Conservation (phyloP, 2,329 filamentous ascomycete species). For the Sporothrix euskadiensis region DNA sequence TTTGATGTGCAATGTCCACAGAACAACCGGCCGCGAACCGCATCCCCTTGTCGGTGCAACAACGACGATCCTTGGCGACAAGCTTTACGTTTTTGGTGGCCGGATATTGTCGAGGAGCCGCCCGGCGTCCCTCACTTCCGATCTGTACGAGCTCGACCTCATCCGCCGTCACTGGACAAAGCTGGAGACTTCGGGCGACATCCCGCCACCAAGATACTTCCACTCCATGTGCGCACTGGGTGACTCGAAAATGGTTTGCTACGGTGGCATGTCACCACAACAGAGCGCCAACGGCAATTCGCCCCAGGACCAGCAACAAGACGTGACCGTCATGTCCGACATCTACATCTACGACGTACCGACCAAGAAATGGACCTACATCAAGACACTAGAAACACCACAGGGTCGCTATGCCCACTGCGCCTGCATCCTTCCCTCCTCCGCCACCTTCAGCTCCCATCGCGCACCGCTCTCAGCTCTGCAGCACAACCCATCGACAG, state of each 20-base stretch:
- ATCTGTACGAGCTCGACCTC: conserved; percentile 91
- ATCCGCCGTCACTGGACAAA: conserved; percentile 92
- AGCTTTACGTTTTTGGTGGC: conserved; percentile 94
- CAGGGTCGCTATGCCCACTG: conserved; percentile 97
- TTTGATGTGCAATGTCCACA: conserved; percentile 69
- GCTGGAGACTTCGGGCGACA: conserved; percentile 77
- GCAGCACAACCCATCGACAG: conserved; percentile 80
- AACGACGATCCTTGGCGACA: conserved; percentile 91
- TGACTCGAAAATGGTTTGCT: conserved; percentile 95
- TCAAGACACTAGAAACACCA: conserved; percentile 77
- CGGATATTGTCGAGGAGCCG: conserved; percentile 80
- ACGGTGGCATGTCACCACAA: conserved; percentile 94
- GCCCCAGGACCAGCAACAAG: conserved; percentile 68
- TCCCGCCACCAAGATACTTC: conserved; percentile 91
- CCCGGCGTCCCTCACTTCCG: conserved; percentile 77
- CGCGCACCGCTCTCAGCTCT: conserved; percentile 82
- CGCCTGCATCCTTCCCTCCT: conserved; percentile 86
- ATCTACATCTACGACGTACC: conserved; percentile 92
- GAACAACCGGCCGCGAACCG: conserved; percentile 89
- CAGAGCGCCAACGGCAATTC: conserved; percentile 50
- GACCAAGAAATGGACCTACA: conserved; percentile 79
- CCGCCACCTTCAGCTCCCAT: conserved; percentile 80
- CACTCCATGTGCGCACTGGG: conserved; percentile 93
- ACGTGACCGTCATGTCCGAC: conserved; percentile 96
- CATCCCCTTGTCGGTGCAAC: conserved; percentile 91